Evolutionary conservation across 768 basidiomycete genomes (phyloP).

Genomic region (Amanita jacksonii): DNA sequence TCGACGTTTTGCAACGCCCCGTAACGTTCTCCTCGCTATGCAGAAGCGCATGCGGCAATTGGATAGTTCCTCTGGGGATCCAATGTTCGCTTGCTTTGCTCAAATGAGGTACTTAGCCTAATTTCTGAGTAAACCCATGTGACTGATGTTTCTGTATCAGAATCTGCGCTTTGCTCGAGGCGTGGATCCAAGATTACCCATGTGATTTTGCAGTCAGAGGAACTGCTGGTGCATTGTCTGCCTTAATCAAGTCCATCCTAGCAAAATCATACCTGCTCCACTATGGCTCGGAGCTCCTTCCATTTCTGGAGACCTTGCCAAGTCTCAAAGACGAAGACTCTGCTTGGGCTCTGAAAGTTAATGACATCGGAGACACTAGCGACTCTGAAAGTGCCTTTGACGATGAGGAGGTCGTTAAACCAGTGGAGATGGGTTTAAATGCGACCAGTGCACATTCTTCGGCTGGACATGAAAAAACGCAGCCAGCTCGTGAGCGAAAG

Average conservation of each 20-base stretch:
- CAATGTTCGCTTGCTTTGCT: constrained; percentile 80
- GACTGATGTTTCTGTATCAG: constrained; percentile 28
- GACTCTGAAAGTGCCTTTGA: constrained; percentile 46
- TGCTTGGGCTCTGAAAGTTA: constrained; percentile 65
- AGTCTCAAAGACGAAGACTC: constrained; percentile 57
- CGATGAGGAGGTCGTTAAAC: constrained; percentile 40
- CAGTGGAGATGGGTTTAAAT: constrained; percentile 19
- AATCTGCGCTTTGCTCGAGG: constrained; percentile 70
- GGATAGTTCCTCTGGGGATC: constrained; percentile 63
- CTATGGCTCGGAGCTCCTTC: constrained; percentile 76
- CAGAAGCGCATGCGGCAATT: constrained; percentile 78
- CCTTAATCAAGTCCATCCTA: constrained; percentile 70
- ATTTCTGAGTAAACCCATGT: constrained; percentile 5
- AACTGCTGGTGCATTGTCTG: constrained; percentile 61
- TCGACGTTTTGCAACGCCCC: constrained; percentile 72
- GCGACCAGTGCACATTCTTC: constrained; percentile 7
- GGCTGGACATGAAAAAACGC: constrained; percentile 17
- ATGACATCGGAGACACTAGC: constrained; percentile 55
- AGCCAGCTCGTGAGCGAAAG: constrained; percentile 49
- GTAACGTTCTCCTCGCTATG: constrained; percentile 76
- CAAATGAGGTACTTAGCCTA: constrained; percentile 61
- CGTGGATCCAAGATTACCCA: constrained; percentile 70
- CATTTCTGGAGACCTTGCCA: constrained; percentile 64
- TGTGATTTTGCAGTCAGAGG: constrained; percentile 74
- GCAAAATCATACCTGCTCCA: constrained; percentile 76